Conservation (phyloP, 108 stramenopile genomes). For the Pseudonitzschia multistriata region DNA sequence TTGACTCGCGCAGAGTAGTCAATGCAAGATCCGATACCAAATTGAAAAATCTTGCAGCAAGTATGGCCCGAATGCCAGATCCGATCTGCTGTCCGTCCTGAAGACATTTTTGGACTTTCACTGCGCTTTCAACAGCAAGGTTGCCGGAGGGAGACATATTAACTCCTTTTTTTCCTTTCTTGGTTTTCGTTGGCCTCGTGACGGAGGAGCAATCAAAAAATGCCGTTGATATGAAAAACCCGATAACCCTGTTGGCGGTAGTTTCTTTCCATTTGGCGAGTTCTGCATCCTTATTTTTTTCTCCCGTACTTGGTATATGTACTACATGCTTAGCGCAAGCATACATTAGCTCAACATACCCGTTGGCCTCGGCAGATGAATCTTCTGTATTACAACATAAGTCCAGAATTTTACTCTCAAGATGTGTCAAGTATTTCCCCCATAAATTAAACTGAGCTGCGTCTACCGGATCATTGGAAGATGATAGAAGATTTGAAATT, state of each 20-base stretch:
- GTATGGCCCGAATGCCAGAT: conserved; percentile 42
- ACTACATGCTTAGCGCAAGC: conserved; percentile 38
- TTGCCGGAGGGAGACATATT: too few species aligned
- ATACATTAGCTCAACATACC: conserved; percentile 46
- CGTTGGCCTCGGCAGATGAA: conserved; percentile 26
- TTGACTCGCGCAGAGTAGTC: conserved; percentile 23
- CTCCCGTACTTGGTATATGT: conserved; percentile 4
- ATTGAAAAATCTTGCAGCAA: conserved; percentile 74
- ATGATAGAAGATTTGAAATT: conserved; percentile 42
- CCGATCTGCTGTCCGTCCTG: conserved; percentile 22
- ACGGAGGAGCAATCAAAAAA: conserved; percentile 67
- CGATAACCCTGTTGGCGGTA: conserved; percentile 33
- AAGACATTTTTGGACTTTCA: conserved; percentile 35
- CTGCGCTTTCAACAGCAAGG: conserved; percentile 33
- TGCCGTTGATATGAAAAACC: conserved; percentile 68
- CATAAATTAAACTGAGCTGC: conserved; percentile 25
- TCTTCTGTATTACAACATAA: conserved; percentile 21
- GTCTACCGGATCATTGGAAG: conserved; percentile 15
- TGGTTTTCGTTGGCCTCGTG: conserved; percentile 32
- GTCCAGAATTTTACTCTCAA: conserved; percentile 25
- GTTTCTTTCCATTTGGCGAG: conserved; percentile 19
- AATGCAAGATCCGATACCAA: conserved; percentile 53
- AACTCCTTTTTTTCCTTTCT: conserved; percentile 39
- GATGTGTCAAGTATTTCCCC: conserved; percentile 28
- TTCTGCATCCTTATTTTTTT: conserved; percentile 4